These are phyloP conservation scores for Usnea hakonensis DNA, from an alignment of 495 filamentous ascomycete genomes.

Conservation along the genomic window DNA sequence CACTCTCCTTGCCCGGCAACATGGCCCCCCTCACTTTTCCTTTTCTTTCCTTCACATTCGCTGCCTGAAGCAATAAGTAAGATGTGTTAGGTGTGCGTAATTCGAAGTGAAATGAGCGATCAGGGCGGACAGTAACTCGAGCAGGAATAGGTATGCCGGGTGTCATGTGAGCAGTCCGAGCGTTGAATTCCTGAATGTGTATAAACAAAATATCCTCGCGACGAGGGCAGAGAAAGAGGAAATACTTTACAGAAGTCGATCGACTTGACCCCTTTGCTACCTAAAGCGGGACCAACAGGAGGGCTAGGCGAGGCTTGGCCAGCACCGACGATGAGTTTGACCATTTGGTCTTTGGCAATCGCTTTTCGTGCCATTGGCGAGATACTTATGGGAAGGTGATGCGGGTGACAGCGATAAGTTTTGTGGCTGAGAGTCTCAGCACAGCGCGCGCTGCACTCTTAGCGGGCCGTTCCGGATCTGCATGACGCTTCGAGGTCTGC, in stretches of 20 bases:
- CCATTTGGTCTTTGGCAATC: constrained; percentile 69
- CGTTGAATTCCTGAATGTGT: constrained; percentile 86
- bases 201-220: neutral
- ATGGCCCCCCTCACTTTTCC: constrained; percentile 70
- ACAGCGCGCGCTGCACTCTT: too few relatives aligned
- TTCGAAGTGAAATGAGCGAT: constrained; percentile 89
- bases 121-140: constrained; percentile 83
- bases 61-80: constrained; percentile 78
- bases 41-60: constrained; percentile 66
- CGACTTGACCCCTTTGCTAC: constrained; percentile 96
- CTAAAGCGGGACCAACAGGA: constrained; percentile 94
- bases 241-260: constrained; percentile 99
- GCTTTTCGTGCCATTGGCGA: constrained; percentile 68
- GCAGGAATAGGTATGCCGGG: constrained; percentile 82
- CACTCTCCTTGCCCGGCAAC: constrained; percentile 66
- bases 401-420: too few relatives aligned
- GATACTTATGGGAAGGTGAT: neutral
- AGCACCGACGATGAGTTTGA: constrained; percentile 96
- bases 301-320: constrained; percentile 95
- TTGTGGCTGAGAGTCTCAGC: too few relatives aligned
- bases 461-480: neutral
- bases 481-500: neutral
- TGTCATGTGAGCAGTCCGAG: constrained; percentile 77
- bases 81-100: constrained; percentile 87
- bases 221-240: constrained; percentile 3